phyloP scores from a whole-genome alignment of 1,284 basidiomycete genomes.

The Fistulina hepatica region DNA sequence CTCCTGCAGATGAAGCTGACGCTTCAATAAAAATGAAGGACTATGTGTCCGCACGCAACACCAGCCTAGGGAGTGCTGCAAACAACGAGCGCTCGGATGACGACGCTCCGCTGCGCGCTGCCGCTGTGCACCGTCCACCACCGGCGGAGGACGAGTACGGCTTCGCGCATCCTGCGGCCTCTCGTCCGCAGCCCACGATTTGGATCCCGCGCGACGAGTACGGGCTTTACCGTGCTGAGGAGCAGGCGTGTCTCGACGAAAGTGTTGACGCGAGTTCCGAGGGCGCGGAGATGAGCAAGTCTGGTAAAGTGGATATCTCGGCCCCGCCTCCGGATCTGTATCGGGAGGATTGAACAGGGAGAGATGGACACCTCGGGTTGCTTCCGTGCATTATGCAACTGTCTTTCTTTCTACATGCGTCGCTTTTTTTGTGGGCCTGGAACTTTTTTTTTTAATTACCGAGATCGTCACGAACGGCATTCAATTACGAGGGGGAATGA shows the following conservation, averaged over 20 bases:
- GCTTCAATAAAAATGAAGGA: too few relatives aligned
- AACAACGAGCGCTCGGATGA: too few relatives aligned
- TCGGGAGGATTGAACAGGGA: slow-evolving; percentile 13
- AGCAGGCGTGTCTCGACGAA: slow-evolving; percentile 38
- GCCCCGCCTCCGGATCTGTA: slow-evolving; percentile 23
- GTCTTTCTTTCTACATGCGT: too few relatives aligned
- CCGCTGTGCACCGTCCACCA: slow-evolving; percentile 1
- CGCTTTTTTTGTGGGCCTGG: too few relatives aligned
- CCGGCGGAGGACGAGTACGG: slow-evolving; percentile 34
- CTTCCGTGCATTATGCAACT: neutral
- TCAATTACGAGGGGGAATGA: too few relatives aligned
- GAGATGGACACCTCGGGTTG: too few relatives aligned
- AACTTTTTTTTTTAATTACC: too few relatives aligned
- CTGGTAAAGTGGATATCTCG: slow-evolving; percentile 52
- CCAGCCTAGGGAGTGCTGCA: too few relatives aligned
- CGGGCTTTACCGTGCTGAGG: slow-evolving; percentile 54
- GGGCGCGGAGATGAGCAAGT: slow-evolving; percentile 54
- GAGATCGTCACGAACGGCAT: too few relatives aligned
- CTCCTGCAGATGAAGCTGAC: too few relatives aligned
- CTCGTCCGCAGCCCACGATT: slow-evolving; percentile 61
- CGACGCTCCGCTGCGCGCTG: slow-evolving; percentile 2
- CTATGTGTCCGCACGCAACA: too few relatives aligned
- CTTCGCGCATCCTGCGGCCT: slow-evolving; percentile 76
- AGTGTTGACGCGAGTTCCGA: slow-evolving; percentile 48
- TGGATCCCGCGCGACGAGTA: slow-evolving; percentile 74